A percentile compares a stretch with the other conserved stretches of the same genome.
phyloP scores from a whole-genome alignment of 2,329 filamentous ascomycete genomes.

The Elsinoe australis region DNA sequence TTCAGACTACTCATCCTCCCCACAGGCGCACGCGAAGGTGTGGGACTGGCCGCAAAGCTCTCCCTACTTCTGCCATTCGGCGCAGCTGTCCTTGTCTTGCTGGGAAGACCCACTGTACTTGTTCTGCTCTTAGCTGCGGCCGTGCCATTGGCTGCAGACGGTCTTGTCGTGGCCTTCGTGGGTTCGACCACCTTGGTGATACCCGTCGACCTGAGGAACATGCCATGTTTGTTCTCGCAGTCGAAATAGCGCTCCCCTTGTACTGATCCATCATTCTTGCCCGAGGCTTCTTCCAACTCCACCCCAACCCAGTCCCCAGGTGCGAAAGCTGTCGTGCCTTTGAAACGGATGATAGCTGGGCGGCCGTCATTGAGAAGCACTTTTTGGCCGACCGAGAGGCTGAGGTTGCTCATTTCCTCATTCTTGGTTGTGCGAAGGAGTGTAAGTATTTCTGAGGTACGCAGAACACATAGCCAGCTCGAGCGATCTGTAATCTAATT shows the following conservation, averaged over 20 bases:
- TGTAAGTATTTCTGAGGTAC: background rate
- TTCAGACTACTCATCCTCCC: conserved; percentile 43
- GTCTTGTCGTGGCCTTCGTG: conserved; percentile 21
- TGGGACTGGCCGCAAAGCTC: conserved; percentile 58
- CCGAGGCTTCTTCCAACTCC: conserved; percentile 70
- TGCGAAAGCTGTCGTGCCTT: conserved; percentile 72
- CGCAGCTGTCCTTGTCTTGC: conserved; percentile 21
- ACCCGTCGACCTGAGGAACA: conserved; percentile 75
- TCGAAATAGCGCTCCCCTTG: conserved; percentile 84
- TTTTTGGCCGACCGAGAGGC: conserved; percentile 54
- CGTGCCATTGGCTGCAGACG: conserved; percentile 27
- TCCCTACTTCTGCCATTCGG: conserved; percentile 23
- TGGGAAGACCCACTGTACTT: conserved; percentile 31
- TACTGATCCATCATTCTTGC: conserved; percentile 92
- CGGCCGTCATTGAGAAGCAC: conserved; percentile 74
- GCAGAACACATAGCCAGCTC: no score
- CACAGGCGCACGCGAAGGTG: conserved; percentile 50
- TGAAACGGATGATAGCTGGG: conserved; percentile 68
- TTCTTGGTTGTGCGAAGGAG: background rate
- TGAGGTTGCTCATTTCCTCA: conserved; percentile 27
- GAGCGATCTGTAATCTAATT: no score
- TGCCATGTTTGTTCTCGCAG: conserved; percentile 62
- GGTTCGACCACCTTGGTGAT: conserved; percentile 45
- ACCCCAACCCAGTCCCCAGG: conserved; percentile 82
- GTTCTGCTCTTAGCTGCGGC: conserved; percentile 35